Base-by-base conservation (phyloP, 371 early-diverging fungal genomes). In the Dichotomocladium elegans region DNA sequence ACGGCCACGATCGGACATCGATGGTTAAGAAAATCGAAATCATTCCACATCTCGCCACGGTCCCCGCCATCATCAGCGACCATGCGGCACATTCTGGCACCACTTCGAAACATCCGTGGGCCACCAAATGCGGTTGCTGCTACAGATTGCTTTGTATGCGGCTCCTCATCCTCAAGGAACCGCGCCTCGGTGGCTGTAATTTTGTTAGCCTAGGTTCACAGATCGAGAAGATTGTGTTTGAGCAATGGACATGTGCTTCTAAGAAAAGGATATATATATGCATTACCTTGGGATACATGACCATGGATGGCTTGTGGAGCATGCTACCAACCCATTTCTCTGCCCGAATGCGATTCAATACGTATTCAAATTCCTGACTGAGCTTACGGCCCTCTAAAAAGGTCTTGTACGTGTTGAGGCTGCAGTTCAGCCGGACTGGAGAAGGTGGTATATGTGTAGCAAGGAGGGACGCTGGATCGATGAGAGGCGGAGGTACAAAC, bases 321-420 rank as follows among this genome's bases (percentile, higher is more conserved):
- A 73, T 64, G 42, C 70, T 79, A 2, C 81, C 81, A 2, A 66
- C 67, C 74, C 76, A 80, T 50, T 81, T 78, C 8, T 68, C 72
- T 1, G 69, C 43, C 33, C 69, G 65, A 6, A 67, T 52, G 30
- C 83, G 63, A 17, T 81, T 76, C 43, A 83, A 26, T 5, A 83
- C 74, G 45, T 83, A 83, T 27, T 81, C 74, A 41, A 81, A 71
- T 25, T 83, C 83, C 45, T 83, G 81, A 8, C 81, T 68, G 1
- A 83, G 47, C 6, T 62, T 61, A 4, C 76, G 70, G 17, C 77
- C 78, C 4, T 60, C 54, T 17, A 74, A 43, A 46, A 65, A 73
- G 0, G 57, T 22, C 3, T 64, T 55, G 11, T 44, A 42, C 7
- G 63, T 61, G 17, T 31, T 11, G 1, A 10, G 12, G 14, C 26